Conservation (phyloP, 1,284 basidiomycete genomes). For the Fomitopsis schrenkii region DNA sequence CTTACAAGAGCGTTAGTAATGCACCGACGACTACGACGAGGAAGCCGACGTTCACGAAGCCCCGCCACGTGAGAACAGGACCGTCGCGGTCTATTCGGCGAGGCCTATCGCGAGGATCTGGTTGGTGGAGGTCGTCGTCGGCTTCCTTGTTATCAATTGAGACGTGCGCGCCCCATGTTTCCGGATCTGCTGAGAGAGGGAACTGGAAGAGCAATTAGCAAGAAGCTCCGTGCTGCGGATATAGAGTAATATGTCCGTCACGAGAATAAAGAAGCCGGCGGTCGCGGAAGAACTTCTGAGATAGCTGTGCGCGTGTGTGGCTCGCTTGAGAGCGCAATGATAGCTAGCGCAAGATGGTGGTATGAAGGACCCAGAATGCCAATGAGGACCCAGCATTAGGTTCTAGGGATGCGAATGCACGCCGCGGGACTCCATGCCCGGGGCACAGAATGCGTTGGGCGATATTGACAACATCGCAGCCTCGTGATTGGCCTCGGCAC, state of each 20-base stretch:
- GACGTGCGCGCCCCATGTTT: conserved; percentile 26
- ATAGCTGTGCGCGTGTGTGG: not conserved
- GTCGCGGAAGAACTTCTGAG: not conserved
- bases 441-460: no score
- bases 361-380: not conserved
- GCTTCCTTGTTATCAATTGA: conserved; percentile 28
- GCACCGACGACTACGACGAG: conserved; percentile 27
- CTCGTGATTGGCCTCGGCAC: no score
- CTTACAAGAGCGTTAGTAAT: conserved; percentile 35
- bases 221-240: not conserved
- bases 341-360: not conserved
- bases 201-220: conserved; percentile 2
- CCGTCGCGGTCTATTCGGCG: conserved; percentile 19
- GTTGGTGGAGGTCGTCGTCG: conserved; percentile 32
- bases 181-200: conserved; percentile 25
- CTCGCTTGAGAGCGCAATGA: not conserved
- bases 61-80: conserved; percentile 27
- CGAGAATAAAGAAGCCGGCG: not conserved
- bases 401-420: conserved; percentile 15
- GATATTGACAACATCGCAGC: no score
- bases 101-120: conserved; percentile 22
- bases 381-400: not conserved
- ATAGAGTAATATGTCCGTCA: not conserved
- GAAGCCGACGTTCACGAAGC: conserved; percentile 29
- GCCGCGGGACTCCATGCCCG: not conserved